Evolutionary conservation across 495 filamentous ascomycete genomes (phyloP), one percentile per base, ranked within the genome.

Genomic region (Jackrogersella multiformis): DNA sequence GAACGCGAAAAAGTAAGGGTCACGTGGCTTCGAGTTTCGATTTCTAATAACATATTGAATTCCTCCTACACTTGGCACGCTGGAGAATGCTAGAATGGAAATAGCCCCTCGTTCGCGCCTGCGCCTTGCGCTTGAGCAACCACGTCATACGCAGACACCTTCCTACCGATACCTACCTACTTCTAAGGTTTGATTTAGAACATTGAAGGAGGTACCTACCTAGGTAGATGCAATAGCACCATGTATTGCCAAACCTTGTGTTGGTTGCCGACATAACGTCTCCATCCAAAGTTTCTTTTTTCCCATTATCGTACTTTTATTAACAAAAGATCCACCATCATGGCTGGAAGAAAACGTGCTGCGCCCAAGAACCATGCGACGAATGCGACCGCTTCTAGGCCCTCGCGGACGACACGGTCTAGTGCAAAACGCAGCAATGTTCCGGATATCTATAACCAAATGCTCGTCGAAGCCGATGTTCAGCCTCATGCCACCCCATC

Each of bases 401-500:
- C 72, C 6, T 59, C 63, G 7, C 45, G 72, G 38, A 51, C 56
- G 9, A 71, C 73, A 2, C 57, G 64, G 16, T 65, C 70, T 1
- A 69, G 56, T 51, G 46, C 61, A 41, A 58, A 18, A 51, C 59
- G 49, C 5, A 51, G 57, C 46, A 49, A 68, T 62, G 77, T 87
- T 26, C 82, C 85, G 1, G 80, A 86, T 42, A 80, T 89, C 0
- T 92, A 91, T 63, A 82, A 74, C 42, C 86, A 92, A 59, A 87
- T 93, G 88, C 79, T 93, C 16, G 80, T 78, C 16, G 88, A 92
- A 71, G 88, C 85, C 24, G 80, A 85, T 48, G 78, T 46, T 73
- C 79, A 61, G 75, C 79, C 48, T 60, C 74, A 38, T 39, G 20
- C 58, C 15, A 46, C 53, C 12, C 35, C 35, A 12, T 55, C 66